phyloP scores from a whole-genome alignment of 2,329 filamentous ascomycete species.

The Pseudocercospora eumusae region DNA sequence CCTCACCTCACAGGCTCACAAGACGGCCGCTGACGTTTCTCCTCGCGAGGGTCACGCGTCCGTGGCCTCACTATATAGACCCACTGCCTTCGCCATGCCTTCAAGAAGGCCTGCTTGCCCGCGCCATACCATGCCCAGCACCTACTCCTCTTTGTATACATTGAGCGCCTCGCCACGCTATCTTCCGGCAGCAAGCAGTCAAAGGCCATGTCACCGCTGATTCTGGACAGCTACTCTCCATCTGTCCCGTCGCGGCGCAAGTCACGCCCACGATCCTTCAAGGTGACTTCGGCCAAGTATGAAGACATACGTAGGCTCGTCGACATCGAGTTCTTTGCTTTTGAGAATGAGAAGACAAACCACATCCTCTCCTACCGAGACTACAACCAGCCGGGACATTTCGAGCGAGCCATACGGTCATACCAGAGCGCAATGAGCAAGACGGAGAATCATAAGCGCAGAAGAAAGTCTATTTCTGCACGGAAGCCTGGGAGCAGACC shows the following conservation, averaged over 20 bases:
- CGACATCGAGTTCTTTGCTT: slow-evolving; percentile 48
- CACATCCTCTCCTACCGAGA: slow-evolving; percentile 40
- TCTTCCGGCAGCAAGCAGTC: no score
- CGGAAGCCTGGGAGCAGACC: slow-evolving; percentile 15
- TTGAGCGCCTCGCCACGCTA: slow-evolving; percentile 13
- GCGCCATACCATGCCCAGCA: slow-evolving; percentile 23
- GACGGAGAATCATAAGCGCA: slow-evolving; percentile 11
- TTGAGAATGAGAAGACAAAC: slow-evolving; percentile 38
- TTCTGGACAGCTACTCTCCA: slow-evolving; percentile 21
- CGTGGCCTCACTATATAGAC: slow-evolving; percentile 21
- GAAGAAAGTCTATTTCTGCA: slow-evolving; percentile 18
- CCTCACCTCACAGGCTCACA: slow-evolving; percentile 12
- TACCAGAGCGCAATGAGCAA: slow-evolving; percentile 28
- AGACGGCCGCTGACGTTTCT: slow-evolving; percentile 19
- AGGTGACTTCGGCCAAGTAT: slow-evolving; percentile 28
- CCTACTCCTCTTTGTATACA: slow-evolving; percentile 17
- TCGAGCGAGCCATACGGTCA: slow-evolving; percentile 31
- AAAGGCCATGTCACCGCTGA: slow-evolving; percentile 26
- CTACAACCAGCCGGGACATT: slow-evolving; percentile 32
- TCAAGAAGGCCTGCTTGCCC: slow-evolving; percentile 16
- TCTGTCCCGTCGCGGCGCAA: slow-evolving; percentile 21
- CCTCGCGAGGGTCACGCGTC: slow-evolving; percentile 23
- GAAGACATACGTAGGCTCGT: slow-evolving; percentile 37
- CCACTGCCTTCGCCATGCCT: slow-evolving; percentile 24
- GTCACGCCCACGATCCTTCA: slow-evolving; percentile 27